phyloP scores from a whole-genome alignment of 805 yeast genomes.

The Barnettozyma sucrosica region DNA sequence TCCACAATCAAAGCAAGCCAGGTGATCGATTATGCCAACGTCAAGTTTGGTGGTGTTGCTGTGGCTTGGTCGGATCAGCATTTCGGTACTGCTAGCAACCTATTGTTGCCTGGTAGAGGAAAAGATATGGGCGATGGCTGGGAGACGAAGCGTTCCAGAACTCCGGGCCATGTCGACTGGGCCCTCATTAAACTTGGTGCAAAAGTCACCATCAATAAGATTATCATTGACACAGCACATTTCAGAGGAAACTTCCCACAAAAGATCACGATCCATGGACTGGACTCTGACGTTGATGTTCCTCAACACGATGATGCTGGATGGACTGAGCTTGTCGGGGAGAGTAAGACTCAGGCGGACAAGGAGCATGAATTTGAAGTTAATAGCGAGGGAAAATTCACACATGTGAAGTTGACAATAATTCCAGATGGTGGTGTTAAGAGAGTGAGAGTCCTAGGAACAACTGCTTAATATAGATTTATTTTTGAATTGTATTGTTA shows the following conservation, averaged over 20 bases:
- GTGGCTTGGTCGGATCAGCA: constrained; percentile 84
- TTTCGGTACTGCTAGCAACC: constrained; percentile 86
- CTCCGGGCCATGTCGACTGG: constrained; percentile 86
- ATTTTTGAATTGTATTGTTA: background rate
- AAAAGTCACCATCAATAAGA: constrained; percentile 44
- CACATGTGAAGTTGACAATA: constrained; percentile 75
- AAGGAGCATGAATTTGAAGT: constrained; percentile 56
- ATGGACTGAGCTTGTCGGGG: constrained; percentile 65
- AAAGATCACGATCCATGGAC: constrained; percentile 61
- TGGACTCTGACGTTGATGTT: constrained; percentile 33
- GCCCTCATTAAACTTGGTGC: constrained; percentile 78
- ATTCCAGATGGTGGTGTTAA: constrained; percentile 98
- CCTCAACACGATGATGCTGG: constrained; percentile 34
- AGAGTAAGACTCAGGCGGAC: constrained; percentile 78
- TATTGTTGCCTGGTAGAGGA: constrained; percentile 90
- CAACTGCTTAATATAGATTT: constrained; percentile 12
- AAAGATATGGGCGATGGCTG: constrained; percentile 97
- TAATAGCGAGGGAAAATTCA: constrained; percentile 31
- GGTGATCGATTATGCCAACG: constrained; percentile 71
- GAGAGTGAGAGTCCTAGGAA: constrained; percentile 78
- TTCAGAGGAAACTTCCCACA: constrained; percentile 95
- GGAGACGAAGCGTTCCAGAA: constrained; percentile 91
- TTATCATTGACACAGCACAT: constrained; percentile 87
- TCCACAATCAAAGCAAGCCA: constrained; percentile 30
- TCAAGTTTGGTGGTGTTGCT: constrained; percentile 84